Base-by-base conservation (phyloP, 352 stramenopile genomes). In the Phytophthora lateralis region DNA sequence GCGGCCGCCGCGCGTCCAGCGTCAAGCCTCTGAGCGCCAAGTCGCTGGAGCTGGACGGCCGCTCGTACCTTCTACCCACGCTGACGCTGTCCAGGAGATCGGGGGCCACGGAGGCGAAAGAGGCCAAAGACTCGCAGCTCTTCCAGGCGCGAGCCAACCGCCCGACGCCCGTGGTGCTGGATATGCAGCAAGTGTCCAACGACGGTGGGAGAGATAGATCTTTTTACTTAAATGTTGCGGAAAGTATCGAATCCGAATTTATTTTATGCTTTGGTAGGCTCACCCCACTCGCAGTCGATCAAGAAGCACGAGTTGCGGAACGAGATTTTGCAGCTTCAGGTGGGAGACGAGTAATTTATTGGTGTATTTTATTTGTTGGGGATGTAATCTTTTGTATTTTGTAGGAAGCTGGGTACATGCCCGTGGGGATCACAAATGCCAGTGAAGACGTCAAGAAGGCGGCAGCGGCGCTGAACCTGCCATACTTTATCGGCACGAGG, bases 391-490 rank as follows among this genome's bases (percentile, higher is more conserved):
- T 37, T 51, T 30, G 35, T 49, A 11, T 20, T 20, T 2, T 42
- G 29, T 51, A 88, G 79, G 68, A 72, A 60, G 70, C 63, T 18
- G 78, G 82, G 2, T 91, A 90, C 52, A 45, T 88, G 17, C 83
- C 83, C 0, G 82, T 93, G 42, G 86, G 82, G 9, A 80, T 95
- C 65, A 93, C 86, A 8, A 93, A 95, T 55, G 86, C 86, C 39
- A 93, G 86, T 48, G 83, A 95, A 65, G 85, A 95, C 61, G 75
- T 95, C 54, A 95, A 95, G 69, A 73, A 84, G 47, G 48, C 79
- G 54, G 82, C 83, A 2, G 71, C 74, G 3, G 71, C 69, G 41
- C 73, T 92, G 20, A 77, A 87, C 37, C 59, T 94, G 27, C 81
- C 85, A 7, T 91, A 76, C 46, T 85, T 94, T 35, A 95, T 95